phyloP scores from a whole-genome alignment of 371 early-diverging fungal species.

The Basidiobolus meristosporus region DNA sequence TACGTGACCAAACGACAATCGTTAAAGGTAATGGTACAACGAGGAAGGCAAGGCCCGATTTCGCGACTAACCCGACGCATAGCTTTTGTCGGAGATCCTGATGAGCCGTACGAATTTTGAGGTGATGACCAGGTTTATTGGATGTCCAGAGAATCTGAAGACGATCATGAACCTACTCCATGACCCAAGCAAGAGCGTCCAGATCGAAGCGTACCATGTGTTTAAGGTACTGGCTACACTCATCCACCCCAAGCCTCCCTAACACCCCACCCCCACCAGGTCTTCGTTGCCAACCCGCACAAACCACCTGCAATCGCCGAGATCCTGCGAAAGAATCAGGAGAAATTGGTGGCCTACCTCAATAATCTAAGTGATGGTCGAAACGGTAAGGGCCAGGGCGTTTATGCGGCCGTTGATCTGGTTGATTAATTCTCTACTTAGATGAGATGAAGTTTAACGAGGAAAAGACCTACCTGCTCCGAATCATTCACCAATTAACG shows the following conservation, averaged over 20 bases:
- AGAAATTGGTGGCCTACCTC: neutral
- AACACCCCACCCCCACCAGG: neutral
- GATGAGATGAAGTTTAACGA: too few species aligned
- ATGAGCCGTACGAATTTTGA: neutral
- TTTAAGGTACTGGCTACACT: neutral
- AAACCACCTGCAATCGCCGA: neutral
- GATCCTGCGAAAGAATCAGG: neutral
- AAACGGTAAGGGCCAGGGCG: neutral
- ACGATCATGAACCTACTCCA: conserved; percentile 1
- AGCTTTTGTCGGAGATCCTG: conserved; percentile 1
- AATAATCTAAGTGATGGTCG: neutral
- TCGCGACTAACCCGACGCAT: too few species aligned
- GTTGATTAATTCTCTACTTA: too few species aligned
- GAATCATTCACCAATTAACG: too few species aligned
- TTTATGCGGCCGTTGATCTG: too few species aligned
- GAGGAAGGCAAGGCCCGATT: too few species aligned
- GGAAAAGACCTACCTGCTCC: too few species aligned
- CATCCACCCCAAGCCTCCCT: too few species aligned
- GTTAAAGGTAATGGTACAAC: neutral
- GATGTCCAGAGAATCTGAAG: neutral
- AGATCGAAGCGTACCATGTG: conserved; percentile 1
- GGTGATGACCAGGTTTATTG: neutral
- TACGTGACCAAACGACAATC: conserved; percentile 1
- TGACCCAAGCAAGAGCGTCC: conserved; percentile 1
- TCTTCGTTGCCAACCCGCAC: conserved; percentile 2